phyloP scores from a whole-genome alignment of 1,139 yeast species.

The Candida gigantensis region DNA sequence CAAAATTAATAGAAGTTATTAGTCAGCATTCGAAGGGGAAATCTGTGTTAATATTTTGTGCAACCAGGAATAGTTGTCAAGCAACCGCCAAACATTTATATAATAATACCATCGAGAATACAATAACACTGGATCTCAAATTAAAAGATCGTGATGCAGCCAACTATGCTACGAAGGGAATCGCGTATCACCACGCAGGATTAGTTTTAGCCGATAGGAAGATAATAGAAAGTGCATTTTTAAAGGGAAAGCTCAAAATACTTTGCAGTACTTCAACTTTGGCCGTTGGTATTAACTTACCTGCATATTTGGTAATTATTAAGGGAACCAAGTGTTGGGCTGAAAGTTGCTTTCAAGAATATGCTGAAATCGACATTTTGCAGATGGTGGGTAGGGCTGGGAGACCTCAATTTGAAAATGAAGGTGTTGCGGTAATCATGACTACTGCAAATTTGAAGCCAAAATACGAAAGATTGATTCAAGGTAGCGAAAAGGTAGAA shows the following conservation, averaged over 20 bases:
- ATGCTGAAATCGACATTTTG: constrained; percentile 55
- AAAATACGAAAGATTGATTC: constrained; percentile 41
- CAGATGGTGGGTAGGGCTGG: constrained; percentile 70
- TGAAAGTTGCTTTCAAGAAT: constrained; percentile 48
- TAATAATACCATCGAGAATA: constrained; percentile 5
- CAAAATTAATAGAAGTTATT: constrained; percentile 38
- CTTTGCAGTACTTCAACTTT: constrained; percentile 60
- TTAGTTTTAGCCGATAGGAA: constrained; percentile 45
- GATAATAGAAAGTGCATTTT: constrained; percentile 45
- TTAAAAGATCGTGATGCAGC: constrained; percentile 31
- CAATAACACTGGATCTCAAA: constrained; percentile 5
- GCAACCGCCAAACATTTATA: constrained; percentile 45
- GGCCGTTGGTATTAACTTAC: constrained; percentile 63
- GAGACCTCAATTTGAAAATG: constrained; percentile 53
- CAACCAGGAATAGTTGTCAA: constrained; percentile 50
- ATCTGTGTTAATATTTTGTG: constrained; percentile 53
- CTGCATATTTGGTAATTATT: constrained; percentile 59
- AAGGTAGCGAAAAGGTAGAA: constrained; percentile 49
- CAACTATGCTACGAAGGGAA: constrained; percentile 30
- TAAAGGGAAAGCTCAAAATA: constrained; percentile 40
- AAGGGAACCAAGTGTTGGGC: constrained; percentile 60
- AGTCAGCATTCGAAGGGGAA: constrained; percentile 34
- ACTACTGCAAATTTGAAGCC: constrained; percentile 38
- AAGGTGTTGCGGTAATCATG: constrained; percentile 54
- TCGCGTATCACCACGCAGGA: constrained; percentile 64